These are phyloP conservation scores for Argentina anserina DNA, from an alignment of 306 rosid species.

Conservation along the genomic window DNA sequence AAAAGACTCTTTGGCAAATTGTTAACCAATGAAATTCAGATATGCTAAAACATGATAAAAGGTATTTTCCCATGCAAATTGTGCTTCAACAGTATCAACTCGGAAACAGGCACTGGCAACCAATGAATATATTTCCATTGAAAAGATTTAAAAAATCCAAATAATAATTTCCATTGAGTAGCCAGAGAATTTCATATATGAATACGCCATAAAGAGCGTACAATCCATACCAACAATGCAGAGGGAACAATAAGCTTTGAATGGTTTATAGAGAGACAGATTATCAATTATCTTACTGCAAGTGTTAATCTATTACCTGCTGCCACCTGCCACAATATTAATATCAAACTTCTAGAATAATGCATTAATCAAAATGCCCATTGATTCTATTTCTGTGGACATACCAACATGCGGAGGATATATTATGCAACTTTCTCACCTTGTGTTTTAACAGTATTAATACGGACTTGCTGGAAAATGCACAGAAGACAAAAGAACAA, in stretches of 20 bases:
- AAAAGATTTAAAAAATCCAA: not conserved
- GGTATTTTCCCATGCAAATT: not conserved
- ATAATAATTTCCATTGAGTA: not conserved
- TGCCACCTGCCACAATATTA: not conserved
- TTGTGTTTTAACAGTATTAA: not conserved
- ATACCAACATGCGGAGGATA: not conserved
- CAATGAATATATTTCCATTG: not conserved
- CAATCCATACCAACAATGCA: not conserved
- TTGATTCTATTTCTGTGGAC: not conserved
- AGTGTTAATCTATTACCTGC: not conserved
- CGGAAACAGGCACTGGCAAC: not conserved
- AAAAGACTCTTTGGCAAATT: not conserved
- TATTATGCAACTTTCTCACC: not conserved
- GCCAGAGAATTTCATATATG: not conserved
- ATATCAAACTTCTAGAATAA: not conserved
- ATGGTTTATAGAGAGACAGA: not conserved
- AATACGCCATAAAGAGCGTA: not conserved
- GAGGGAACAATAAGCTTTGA: not conserved
- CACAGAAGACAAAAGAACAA: not conserved
- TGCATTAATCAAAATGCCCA: not conserved
- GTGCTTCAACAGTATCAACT: not conserved
- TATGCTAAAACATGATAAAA: not conserved
- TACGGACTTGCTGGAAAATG: not conserved
- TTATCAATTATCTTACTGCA: not conserved
- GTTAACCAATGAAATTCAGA: not conserved